phyloP scores from a whole-genome alignment of 2,329 filamentous ascomycete genomes.

The Cladosporium sp. region DNA sequence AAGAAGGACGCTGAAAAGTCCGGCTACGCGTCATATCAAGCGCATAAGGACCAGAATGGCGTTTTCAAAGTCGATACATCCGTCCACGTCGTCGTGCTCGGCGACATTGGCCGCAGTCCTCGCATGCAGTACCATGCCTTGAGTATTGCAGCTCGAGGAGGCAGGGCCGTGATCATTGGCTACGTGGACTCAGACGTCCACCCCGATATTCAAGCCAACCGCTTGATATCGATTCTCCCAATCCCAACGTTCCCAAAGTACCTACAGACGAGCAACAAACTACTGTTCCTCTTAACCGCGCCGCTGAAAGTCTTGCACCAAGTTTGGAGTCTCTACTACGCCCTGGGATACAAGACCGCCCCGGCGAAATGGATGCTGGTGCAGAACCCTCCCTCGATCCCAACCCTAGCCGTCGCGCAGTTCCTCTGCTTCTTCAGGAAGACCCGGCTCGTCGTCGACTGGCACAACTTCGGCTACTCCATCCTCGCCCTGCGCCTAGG shows the following conservation, averaged over 20 bases:
- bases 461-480: constrained; percentile 98
- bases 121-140: constrained; percentile 98
- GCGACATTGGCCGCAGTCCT: constrained; percentile 90
- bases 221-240: constrained; percentile 64
- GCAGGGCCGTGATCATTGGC: constrained; percentile 76
- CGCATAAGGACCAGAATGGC: constrained; percentile 16
- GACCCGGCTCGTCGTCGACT: constrained; percentile 82
- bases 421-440: constrained; percentile 69
- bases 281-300: constrained; percentile 71
- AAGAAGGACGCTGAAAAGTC: constrained; percentile 23
- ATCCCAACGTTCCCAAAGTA: constrained; percentile 61
- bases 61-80: constrained; percentile 38
- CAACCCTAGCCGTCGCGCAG: constrained; percentile 71
- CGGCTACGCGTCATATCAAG: constrained; percentile 26
- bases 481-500: constrained; percentile 69
- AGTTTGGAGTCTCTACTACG: constrained; percentile 61
- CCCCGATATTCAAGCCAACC: constrained; percentile 65
- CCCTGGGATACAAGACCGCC: constrained; percentile 67
- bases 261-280: constrained; percentile 59
- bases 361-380: constrained; percentile 80
- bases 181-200: constrained; percentile 81
- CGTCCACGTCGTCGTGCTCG: constrained; percentile 82
- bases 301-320: constrained; percentile 86
- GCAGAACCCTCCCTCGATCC: constrained; percentile 91
- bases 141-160: constrained; percentile 78